phyloP scores from a whole-genome alignment of 2,329 filamentous ascomycete genomes.

The Sphaerulina musiva region DNA sequence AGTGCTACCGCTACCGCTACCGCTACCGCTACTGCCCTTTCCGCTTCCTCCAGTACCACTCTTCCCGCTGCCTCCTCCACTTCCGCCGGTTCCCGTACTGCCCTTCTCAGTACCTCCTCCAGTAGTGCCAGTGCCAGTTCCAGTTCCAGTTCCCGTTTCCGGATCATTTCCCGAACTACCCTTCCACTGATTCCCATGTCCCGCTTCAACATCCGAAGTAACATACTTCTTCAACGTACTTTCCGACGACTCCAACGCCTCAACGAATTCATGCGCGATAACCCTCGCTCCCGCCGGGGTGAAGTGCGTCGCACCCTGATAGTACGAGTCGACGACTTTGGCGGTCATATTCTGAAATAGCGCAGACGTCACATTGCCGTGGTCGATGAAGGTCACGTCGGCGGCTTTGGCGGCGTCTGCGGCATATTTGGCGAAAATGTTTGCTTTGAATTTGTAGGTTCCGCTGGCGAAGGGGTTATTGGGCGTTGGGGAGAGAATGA shows the following conservation, averaged over 20 bases:
- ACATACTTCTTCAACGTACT: no score
- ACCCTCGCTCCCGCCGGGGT: conserved; percentile 50
- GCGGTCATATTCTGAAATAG: conserved; percentile 45
- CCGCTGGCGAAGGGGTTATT: conserved; percentile 59
- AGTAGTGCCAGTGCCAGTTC: no score
- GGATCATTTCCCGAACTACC: no score
- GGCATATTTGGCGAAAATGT: conserved; percentile 53
- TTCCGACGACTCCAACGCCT: not conserved
- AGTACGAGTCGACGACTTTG: conserved; percentile 48
- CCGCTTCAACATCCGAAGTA: no score
- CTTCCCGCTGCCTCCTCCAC: no score
- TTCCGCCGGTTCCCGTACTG: no score
- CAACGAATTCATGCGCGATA: conserved; percentile 52
- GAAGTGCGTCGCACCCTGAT: conserved; percentile 58
- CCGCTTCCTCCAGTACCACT: no score
- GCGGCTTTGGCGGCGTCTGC: conserved; percentile 47
- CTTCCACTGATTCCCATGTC: no score
- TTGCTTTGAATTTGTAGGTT: conserved; percentile 42
- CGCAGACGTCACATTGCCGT: conserved; percentile 53
- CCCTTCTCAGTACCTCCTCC: no score
- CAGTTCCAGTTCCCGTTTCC: no score
- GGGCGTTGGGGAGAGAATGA: conserved; percentile 54
- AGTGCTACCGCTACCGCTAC: no score
- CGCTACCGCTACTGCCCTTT: no score
- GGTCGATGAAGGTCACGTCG: conserved; percentile 49